Conservation (phyloP, 2,329 filamentous ascomycete genomes). For the Curvularia sp. region DNA sequence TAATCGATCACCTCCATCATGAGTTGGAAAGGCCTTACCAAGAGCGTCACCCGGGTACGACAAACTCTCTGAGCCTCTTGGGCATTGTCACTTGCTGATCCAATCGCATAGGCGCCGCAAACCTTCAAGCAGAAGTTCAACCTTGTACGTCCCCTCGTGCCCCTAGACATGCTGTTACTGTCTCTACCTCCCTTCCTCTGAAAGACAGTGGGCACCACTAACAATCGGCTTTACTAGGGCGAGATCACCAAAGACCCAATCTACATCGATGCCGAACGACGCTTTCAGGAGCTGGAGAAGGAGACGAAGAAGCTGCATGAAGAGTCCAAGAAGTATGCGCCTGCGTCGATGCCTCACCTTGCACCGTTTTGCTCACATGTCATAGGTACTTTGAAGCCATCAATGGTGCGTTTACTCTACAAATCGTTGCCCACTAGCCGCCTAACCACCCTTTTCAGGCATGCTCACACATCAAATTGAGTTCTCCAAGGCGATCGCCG, state of each 20-base stretch:
- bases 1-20: slow-evolving; percentile 58
- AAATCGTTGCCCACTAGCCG: neutral
- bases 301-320: slow-evolving; percentile 98
- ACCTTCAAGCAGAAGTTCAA: slow-evolving; percentile 92
- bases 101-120: slow-evolving; percentile 74
- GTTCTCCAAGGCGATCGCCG: slow-evolving; percentile 93
- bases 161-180: neutral
- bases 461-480: slow-evolving; percentile 98
- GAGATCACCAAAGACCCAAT: slow-evolving; percentile 94
- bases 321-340: slow-evolving; percentile 79
- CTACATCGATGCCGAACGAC: slow-evolving; percentile 91
- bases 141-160: slow-evolving; percentile 59
- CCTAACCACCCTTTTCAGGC: slow-evolving; percentile 56
- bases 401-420: slow-evolving; percentile 66
- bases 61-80: slow-evolving; percentile 16
- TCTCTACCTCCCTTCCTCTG: slow-evolving; percentile 28
- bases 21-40: slow-evolving; percentile 97
- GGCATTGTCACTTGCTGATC: slow-evolving; percentile 34
- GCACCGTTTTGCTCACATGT: slow-evolving; percentile 29
- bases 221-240: slow-evolving; percentile 58
- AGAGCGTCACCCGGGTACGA: slow-evolving; percentile 83
- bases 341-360: neutral
- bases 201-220: neutral
- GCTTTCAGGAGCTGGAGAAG: slow-evolving; percentile 90
- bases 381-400: slow-evolving; percentile 87